Percentiles rank a stretch among this genome's conserved stretches.
Evolutionary conservation across 768 basidiomycete species (phyloP).

Genomic region (Suillus americanus): DNA sequence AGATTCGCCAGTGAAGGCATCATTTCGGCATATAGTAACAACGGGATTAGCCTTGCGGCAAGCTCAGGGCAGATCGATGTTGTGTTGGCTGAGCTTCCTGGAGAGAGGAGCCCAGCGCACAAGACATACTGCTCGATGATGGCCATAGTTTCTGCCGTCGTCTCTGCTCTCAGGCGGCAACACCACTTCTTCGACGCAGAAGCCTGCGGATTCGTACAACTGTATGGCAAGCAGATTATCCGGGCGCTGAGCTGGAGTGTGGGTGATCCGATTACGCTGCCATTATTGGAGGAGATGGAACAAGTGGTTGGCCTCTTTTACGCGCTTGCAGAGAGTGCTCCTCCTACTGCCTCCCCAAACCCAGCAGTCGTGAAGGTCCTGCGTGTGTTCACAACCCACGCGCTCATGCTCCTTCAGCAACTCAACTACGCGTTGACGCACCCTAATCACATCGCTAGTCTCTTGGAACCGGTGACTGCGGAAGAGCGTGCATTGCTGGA

Average conservation of each 20-base stretch:
- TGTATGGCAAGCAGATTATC: slow-evolving; percentile 80
- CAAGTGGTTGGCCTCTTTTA: slow-evolving; percentile 77
- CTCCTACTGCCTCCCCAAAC: slow-evolving; percentile 18
- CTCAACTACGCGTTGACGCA: slow-evolving; percentile 90
- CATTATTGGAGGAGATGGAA: slow-evolving; percentile 81
- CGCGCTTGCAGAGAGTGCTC: slow-evolving; percentile 57
- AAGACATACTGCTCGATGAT: slow-evolving; percentile 83
- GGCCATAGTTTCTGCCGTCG: slow-evolving; percentile 71
- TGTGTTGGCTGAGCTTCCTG: slow-evolving; percentile 64
- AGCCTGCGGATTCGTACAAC: slow-evolving; percentile 80
- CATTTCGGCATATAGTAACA: slow-evolving; percentile 80
- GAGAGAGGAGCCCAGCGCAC: slow-evolving; percentile 79
- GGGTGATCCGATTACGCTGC: slow-evolving; percentile 71
- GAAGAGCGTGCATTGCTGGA: slow-evolving; percentile 75
- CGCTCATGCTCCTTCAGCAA: slow-evolving; percentile 77
- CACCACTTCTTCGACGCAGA: slow-evolving; percentile 84
- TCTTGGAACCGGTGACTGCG: slow-evolving; percentile 75
- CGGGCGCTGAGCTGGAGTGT: slow-evolving; percentile 82
- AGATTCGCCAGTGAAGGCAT: slow-evolving; percentile 82
- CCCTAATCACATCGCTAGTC: slow-evolving; percentile 81
- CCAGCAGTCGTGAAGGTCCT: slow-evolving; percentile 64
- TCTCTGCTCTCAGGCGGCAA: slow-evolving; percentile 58
- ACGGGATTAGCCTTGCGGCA: slow-evolving; percentile 72
- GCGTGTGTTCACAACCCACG: slow-evolving; percentile 64
- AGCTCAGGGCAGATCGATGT: slow-evolving; percentile 73